These are phyloP conservation scores for Funneliformis geosporum DNA, from an alignment of 192 early-diverging fungal species.

Conservation along the genomic window DNA sequence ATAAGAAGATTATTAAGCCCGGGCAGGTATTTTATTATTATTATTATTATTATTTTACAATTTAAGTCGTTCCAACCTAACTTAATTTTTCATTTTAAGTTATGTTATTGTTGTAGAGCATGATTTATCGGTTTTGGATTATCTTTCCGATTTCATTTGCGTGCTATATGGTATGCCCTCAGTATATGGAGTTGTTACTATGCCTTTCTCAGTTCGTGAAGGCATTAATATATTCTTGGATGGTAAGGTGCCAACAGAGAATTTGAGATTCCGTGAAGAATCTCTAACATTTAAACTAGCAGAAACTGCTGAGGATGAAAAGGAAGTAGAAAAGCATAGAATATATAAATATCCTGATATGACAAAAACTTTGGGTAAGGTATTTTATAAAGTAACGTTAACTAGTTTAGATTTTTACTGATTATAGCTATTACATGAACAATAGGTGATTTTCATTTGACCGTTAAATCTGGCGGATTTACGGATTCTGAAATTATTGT, in stretches of 20 bases:
- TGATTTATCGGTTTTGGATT: conserved; percentile 97
- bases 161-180: conserved; percentile 97
- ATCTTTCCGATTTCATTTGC: conserved; percentile 97
- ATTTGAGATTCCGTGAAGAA: conserved; percentile 98
- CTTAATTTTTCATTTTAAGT: conserved; percentile 31
- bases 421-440: neutral
- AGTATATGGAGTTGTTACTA: conserved; percentile 95
- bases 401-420: neutral
- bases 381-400: neutral
- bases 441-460: conserved; percentile 77
- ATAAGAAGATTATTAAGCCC: conserved; percentile 82
- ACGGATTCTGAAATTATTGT: conserved; percentile 98
- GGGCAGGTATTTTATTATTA: conserved; percentile 33
- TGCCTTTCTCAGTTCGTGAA: conserved; percentile 96
- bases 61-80: neutral
- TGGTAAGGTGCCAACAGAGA: conserved; percentile 96
- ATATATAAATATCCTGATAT: conserved; percentile 86
- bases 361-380: conserved; percentile 70
- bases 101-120: conserved; percentile 98
- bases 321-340: conserved; percentile 64
- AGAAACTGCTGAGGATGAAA: conserved; percentile 83
- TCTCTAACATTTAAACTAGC: conserved; percentile 88
- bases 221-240: conserved; percentile 99
- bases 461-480: conserved; percentile 79
- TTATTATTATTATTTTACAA: neutral